These are phyloP conservation scores for Fusarium neocosmosporiellum DNA, from an alignment of 2,329 filamentous ascomycete genomes.

Conservation along the genomic window DNA sequence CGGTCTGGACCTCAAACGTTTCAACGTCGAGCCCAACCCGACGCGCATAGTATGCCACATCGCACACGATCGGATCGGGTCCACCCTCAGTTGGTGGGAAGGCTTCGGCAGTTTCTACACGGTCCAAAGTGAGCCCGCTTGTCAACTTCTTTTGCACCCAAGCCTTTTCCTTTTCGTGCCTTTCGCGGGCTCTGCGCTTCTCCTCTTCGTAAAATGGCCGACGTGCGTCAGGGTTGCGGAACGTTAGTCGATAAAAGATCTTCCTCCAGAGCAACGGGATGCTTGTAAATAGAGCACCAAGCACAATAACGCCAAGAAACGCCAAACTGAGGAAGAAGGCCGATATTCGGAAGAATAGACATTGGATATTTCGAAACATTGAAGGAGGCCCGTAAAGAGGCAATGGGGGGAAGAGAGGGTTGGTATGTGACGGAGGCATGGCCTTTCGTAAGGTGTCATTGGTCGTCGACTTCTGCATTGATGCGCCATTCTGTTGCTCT, in stretches of 20 bases:
- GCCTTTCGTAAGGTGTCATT: conserved; percentile 59
- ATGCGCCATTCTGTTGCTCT: conserved; percentile 47
- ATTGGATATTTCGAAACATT: conserved; percentile 72
- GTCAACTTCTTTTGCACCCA: conserved; percentile 66
- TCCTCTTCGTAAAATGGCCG: conserved; percentile 83
- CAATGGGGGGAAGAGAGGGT: conserved; percentile 85
- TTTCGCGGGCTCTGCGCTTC: conserved; percentile 63
- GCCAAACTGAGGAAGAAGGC: conserved; percentile 82
- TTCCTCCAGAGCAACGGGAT: conserved; percentile 64
- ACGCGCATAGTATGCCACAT: conserved; percentile 87
- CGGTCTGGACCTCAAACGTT: conserved; percentile 85
- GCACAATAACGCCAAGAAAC: conserved; percentile 81
- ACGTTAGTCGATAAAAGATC: conserved; percentile 64
- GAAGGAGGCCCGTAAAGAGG: conserved; percentile 85
- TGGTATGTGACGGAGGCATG: conserved; percentile 75
- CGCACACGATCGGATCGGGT: conserved; percentile 79
- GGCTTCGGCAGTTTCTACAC: conserved; percentile 60
- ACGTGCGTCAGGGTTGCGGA: conserved; percentile 67
- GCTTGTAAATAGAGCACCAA: conserved; percentile 77
- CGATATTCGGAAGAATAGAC: conserved; percentile 70
- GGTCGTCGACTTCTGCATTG: conserved; percentile 57
- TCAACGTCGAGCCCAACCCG: conserved; percentile 90
- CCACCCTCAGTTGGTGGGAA: conserved; percentile 84
- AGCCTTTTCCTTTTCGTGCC: conserved; percentile 67
- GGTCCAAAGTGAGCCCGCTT: conserved; percentile 54